Evolutionary conservation across 768 basidiomycete genomes (phyloP), one percentile per base, ranked within the genome.

Genomic region (Rubroboletus pulcherrimus): DNA sequence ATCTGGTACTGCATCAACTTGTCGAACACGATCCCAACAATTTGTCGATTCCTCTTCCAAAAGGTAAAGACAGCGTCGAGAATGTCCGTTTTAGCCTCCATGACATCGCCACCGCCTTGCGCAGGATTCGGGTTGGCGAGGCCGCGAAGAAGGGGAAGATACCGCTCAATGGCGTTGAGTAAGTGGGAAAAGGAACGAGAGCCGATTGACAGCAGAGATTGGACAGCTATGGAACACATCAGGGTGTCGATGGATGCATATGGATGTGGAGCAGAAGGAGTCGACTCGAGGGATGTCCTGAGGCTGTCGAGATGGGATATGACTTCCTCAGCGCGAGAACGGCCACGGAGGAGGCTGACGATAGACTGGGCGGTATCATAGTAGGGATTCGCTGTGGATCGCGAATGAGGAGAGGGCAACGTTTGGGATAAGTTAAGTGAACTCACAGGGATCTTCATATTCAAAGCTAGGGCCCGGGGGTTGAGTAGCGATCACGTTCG

Each of bases 1-100:
- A 98, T 91, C 68, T 97, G 94, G 73, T 99, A 99, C 68, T 98
- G 96, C 85, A 98, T 90, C 51, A 98, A 76, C 74, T 99, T 99
- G 78, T 98, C 97, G 58, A 96, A 87, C 8, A 98, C 93, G 66
- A 99, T 94, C 15, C 81, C 79, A 45, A 94, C 78, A 85, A 94
- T 92, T 63, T 98, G 94, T 31, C 81, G 77, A 65, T 89, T 93
- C 63, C 84, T 72, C 59, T 79, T 80, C 95, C 95, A 99, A 74
- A 95, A 98, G 5, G 77, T 70, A 0, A 84, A 82, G 0, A 87
- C 83, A 3, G 86, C 81, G 14, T 77, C 77, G 14, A 98, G 79
- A 57, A 98, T 82, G 61, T 91, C 82, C 38, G 75, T 77, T 67
- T 88, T 83, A 58, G 86, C 82, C 63, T 87, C 82, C 40, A 73